phyloP scores from a whole-genome alignment of 208 protist species.

The Leishmania martiniquensis region DNA sequence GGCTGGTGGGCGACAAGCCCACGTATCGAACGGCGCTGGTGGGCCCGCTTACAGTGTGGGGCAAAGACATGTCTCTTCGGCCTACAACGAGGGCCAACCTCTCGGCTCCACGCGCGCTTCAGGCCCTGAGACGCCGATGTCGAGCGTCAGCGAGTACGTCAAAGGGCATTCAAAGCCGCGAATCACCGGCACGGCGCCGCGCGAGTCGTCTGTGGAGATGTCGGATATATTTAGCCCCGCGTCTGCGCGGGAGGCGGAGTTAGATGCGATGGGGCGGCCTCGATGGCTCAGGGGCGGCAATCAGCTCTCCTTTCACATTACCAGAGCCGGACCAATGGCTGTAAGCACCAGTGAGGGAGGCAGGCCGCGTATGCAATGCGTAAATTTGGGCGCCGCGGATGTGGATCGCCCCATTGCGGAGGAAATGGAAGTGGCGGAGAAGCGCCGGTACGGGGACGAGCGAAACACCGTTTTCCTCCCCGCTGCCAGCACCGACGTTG shows the following conservation, averaged over 20 bases:
- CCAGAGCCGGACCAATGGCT: background rate
- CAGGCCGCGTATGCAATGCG: constrained; percentile 1
- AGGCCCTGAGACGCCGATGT: constrained; percentile 1
- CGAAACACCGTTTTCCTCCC: background rate
- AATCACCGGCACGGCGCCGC: background rate
- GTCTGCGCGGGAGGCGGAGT: background rate
- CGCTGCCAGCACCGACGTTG: background rate
- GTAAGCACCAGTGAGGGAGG: background rate
- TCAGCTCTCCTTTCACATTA: background rate
- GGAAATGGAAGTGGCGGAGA: constrained; percentile 9
- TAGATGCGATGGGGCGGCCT: background rate
- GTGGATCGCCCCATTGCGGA: background rate
- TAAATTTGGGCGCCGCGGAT: background rate
- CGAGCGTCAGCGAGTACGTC: background rate
- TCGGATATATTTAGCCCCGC: constrained; percentile 24
- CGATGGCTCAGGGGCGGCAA: background rate
- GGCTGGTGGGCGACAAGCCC: background rate
- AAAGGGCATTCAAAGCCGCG: background rate
- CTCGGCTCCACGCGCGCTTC: background rate
- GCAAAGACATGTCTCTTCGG: background rate
- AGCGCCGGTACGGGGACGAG: constrained; percentile 6
- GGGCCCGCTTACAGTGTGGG: background rate
- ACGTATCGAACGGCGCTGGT: background rate
- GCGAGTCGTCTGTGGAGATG: background rate
- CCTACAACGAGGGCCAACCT: background rate